These are phyloP conservation scores for Cercophora scortea DNA, from an alignment of 495 filamentous ascomycete genomes.

Conservation along the genomic window DNA sequence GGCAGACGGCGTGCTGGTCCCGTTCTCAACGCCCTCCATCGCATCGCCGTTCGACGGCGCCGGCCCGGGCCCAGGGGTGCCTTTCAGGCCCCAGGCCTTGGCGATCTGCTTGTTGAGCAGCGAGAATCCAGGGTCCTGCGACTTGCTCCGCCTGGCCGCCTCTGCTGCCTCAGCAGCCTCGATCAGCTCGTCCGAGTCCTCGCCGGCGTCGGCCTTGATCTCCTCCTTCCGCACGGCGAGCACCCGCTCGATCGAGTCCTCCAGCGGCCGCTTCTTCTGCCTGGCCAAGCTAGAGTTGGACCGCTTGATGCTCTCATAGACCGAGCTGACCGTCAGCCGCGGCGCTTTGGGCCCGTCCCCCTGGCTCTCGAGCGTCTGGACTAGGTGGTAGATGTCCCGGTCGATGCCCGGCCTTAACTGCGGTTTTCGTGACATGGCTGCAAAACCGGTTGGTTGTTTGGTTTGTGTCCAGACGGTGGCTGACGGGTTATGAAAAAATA, in stretches of 20 bases:
- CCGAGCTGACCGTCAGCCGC: constrained; percentile 47
- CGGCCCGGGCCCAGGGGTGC: not conserved
- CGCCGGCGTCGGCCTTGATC: constrained; percentile 44
- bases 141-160: constrained; percentile 10
- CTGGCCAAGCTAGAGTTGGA: constrained; percentile 81
- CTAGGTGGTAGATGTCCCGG: constrained; percentile 58
- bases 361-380: constrained; percentile 54
- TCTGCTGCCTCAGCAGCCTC: constrained; percentile 50
- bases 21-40: not conserved
- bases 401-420: constrained; percentile 25
- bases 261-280: constrained; percentile 68
- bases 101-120: constrained; percentile 29
- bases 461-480: not conserved
- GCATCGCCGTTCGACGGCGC: constrained; percentile 5
- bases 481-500: not conserved
- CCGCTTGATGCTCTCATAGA: constrained; percentile 70
- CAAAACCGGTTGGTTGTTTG: not conserved
- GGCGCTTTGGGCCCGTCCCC: constrained; percentile 10
- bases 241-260: constrained; percentile 81
- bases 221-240: constrained; percentile 68
- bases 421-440: constrained; percentile 5
- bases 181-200: constrained; percentile 53
- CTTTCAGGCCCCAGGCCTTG: constrained; percentile 52
- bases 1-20: not conserved
- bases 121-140: constrained; percentile 17